Conservation (phyloP, 2,329 filamentous ascomycete genomes). For the Coniochaeta sp. region DNA sequence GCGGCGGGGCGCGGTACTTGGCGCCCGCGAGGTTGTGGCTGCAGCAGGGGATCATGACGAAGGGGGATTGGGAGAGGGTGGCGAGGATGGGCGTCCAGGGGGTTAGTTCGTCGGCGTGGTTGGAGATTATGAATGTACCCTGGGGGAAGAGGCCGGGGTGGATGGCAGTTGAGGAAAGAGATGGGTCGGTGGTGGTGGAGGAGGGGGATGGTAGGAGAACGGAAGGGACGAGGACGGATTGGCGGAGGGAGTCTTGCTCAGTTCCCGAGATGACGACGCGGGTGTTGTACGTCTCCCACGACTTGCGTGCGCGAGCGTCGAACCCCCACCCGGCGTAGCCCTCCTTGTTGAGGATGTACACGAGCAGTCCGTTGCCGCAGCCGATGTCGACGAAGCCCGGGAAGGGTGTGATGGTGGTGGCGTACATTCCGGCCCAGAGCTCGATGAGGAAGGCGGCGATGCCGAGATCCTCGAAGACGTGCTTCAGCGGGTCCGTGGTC, state of each 20-base stretch:
- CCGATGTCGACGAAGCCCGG: constrained; percentile 94
- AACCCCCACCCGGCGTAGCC: constrained; percentile 86
- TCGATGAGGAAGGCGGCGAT: constrained; percentile 92
- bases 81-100: constrained; percentile 92
- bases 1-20: constrained; percentile 59
- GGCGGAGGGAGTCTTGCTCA: constrained; percentile 28
- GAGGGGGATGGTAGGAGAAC: constrained; percentile 20
- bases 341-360: constrained; percentile 73
- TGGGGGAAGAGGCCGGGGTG: constrained; percentile 61
- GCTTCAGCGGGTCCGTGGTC: constrained; percentile 78
- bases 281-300: constrained; percentile 67
- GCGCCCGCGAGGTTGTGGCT: constrained; percentile 78
- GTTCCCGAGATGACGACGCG: constrained; percentile 9
- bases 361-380: constrained; percentile 88
- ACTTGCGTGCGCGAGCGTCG: constrained; percentile 78
- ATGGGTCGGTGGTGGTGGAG: constrained; percentile 6
- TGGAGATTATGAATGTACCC: constrained; percentile 88
- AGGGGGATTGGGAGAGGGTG: constrained; percentile 66
- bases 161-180: constrained; percentile 19
- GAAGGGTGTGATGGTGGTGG: constrained; percentile 43
- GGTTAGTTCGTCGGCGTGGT: constrained; percentile 94
- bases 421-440: constrained; percentile 82
- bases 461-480: constrained; percentile 88
- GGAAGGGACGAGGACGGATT: constrained; percentile 42
- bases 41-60: constrained; percentile 93